phyloP scores from a whole-genome alignment of 148 eudicot species.

The Arctostaphylos glauca region DNA sequence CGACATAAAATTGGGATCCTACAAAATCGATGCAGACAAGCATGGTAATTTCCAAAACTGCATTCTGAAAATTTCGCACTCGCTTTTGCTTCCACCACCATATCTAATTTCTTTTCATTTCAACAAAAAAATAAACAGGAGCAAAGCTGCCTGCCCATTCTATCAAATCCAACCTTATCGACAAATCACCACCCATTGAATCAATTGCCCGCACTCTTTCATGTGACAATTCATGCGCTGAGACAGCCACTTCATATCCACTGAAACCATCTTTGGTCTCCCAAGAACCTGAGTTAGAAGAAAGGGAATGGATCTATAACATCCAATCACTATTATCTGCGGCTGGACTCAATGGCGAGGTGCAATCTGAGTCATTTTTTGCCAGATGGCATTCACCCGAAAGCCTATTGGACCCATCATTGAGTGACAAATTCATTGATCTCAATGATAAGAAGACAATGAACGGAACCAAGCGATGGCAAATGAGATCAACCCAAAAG shows the following conservation, averaged over 20 bases:
- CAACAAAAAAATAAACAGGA: slow-evolving; percentile 40
- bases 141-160: slow-evolving; percentile 27
- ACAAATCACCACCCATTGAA: slow-evolving; percentile 94
- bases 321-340: slow-evolving; percentile 65
- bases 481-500: slow-evolving; percentile 52
- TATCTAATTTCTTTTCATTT: slow-evolving; percentile 15
- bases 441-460: slow-evolving; percentile 43
- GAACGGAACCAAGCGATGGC: slow-evolving; percentile 59
- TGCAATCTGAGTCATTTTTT: slow-evolving; percentile 37
- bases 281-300: slow-evolving; percentile 46
- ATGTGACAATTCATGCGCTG: slow-evolving; percentile 57
- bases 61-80: not conserved
- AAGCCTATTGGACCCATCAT: slow-evolving; percentile 75
- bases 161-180: slow-evolving; percentile 66
- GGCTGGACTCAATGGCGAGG: slow-evolving; percentile 48
- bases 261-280: slow-evolving; percentile 40
- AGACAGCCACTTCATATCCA: slow-evolving; percentile 40
- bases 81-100: not conserved
- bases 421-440: slow-evolving; percentile 59
- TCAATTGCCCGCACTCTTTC: slow-evolving; percentile 86
- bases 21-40: slow-evolving; percentile 31
- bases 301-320: slow-evolving; percentile 53
- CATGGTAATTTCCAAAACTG: slow-evolving; percentile 45
- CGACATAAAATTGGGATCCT: slow-evolving; percentile 28
- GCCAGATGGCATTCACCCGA: slow-evolving; percentile 73